phyloP scores from a whole-genome alignment of 176 grass and related monocot species.

The Raddia distichophylla region DNA sequence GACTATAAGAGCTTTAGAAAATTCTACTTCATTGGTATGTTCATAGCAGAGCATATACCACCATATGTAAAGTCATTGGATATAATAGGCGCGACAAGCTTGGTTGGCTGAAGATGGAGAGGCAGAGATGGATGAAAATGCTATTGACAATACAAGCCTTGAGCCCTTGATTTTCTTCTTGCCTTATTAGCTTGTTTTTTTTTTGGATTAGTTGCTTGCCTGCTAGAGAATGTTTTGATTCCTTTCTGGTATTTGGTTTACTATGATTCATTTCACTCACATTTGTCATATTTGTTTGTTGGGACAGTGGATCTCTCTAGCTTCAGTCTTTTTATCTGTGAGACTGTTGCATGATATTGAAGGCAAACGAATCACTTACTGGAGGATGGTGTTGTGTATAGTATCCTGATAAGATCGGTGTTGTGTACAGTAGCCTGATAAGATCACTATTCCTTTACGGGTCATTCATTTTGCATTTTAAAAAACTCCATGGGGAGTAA shows the following conservation, averaged over 20 bases:
- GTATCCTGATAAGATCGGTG: neutral
- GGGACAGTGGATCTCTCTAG: neutral
- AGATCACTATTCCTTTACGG: conserved; percentile 1
- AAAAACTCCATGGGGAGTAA: conserved; percentile 10
- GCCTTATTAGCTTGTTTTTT: neutral
- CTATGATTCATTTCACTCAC: neutral
- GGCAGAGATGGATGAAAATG: neutral
- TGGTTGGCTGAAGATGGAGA: conserved; percentile 1
- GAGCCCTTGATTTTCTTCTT: neutral
- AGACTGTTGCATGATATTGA: neutral
- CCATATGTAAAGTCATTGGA: neutral
- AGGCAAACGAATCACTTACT: conserved; percentile 19
- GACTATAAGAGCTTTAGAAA: neutral
- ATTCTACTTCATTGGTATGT: neutral
- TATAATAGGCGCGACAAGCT: neutral
- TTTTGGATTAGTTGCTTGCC: neutral
- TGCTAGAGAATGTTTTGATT: conserved; percentile 23
- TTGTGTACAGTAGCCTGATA: neutral
- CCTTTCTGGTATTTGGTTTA: conserved; percentile 2
- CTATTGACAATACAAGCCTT: neutral
- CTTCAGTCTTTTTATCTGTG: conserved; percentile 27
- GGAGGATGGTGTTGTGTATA: conserved; percentile 5
- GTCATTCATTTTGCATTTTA: neutral
- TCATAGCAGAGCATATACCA: neutral
- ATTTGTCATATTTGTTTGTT: conserved; percentile 6